Conservation (phyloP, 495 filamentous ascomycete genomes). For the Penicillium desertorum region DNA sequence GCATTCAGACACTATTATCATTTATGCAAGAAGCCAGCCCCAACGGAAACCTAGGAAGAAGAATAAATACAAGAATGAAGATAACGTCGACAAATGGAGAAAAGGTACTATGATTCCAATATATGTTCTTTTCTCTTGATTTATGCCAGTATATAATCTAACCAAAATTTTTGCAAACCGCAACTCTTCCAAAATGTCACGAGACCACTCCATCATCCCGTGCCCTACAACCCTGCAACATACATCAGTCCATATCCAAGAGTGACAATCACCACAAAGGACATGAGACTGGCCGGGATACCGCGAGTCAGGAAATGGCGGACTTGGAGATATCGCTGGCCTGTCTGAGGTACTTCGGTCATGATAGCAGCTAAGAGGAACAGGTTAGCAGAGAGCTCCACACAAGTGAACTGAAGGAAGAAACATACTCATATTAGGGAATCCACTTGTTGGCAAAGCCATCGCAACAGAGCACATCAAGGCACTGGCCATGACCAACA, state of each 20-base stretch:
- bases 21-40: neutral
- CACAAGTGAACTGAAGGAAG: constrained; percentile 1
- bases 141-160: constrained; percentile 1
- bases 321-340: constrained; percentile 87
- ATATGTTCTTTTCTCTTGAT: neutral
- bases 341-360: constrained; percentile 92
- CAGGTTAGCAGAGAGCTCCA: constrained; percentile 24
- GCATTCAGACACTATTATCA: neutral
- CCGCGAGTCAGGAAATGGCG: constrained; percentile 92
- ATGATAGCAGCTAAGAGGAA: constrained; percentile 80
- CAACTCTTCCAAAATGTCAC: neutral
- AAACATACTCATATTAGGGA: constrained; percentile 97
- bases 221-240: constrained; percentile 64
- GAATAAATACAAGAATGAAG: neutral
- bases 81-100: neutral
- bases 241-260: constrained; percentile 86
- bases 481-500: constrained; percentile 84
- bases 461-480: constrained; percentile 74
- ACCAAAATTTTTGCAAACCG: neutral
- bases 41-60: neutral
- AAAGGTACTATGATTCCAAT: neutral
- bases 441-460: constrained; percentile 92
- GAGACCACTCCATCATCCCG: neutral
- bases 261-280: constrained; percentile 79
- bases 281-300: constrained; percentile 78